Conservation (phyloP, 1,139 yeast species). For the Suhomyces bribrorum region DNA sequence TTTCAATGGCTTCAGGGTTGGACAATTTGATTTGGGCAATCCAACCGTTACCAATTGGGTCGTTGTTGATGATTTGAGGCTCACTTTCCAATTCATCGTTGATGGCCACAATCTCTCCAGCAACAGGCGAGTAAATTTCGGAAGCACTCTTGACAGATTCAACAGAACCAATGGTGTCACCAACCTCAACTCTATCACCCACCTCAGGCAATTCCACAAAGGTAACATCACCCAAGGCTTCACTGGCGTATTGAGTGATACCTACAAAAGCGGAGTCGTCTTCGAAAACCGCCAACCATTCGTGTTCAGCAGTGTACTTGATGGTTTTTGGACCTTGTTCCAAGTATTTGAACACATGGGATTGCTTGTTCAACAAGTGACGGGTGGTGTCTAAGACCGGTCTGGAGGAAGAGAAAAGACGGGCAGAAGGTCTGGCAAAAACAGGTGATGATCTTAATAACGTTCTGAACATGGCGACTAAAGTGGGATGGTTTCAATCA, state of each 20-base stretch:
- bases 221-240: constrained; percentile 97
- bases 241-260: constrained; percentile 92
- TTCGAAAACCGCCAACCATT: constrained; percentile 86
- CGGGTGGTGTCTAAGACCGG: constrained; percentile 36
- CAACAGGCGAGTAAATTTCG: constrained; percentile 87
- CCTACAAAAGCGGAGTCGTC: constrained; percentile 88
- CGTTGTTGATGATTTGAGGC: constrained; percentile 80
- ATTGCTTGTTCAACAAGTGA: constrained; percentile 52
- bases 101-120: constrained; percentile 73
- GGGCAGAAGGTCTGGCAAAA: constrained; percentile 11
- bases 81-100: constrained; percentile 65
- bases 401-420: constrained; percentile 19
- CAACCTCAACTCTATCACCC: constrained; percentile 63
- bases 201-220: constrained; percentile 86
- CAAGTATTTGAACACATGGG: constrained; percentile 52
- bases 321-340: constrained; percentile 53
- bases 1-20: constrained; percentile 29
- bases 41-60: constrained; percentile 96
- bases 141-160: constrained; percentile 95
- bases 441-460: constrained; percentile 10
- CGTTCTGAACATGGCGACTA: constrained; percentile 13
- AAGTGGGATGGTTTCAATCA: constrained; percentile 1
- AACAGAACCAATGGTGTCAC: constrained; percentile 88
- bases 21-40: constrained; percentile 70
- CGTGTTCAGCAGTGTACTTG: constrained; percentile 88